Base-by-base conservation (phyloP, 2,329 filamentous ascomycete genomes). In the Alternaria gaisen region DNA sequence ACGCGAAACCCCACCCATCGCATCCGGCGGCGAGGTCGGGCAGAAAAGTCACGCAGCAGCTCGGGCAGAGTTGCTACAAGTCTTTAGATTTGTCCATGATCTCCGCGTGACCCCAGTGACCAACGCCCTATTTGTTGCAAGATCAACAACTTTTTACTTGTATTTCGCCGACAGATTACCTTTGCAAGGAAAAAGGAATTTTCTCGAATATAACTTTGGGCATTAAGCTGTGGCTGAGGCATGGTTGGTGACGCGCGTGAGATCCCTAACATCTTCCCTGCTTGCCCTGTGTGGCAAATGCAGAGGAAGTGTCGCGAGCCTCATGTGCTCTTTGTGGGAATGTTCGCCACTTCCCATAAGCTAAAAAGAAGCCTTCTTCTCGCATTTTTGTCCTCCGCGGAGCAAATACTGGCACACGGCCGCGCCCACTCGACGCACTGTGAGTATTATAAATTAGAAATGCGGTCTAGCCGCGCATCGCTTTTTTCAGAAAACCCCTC, bases 391-490 rank as follows among this genome's bases (percentile, higher is more conserved):
- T 14, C 43, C 44, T 60, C 57, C 57, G 57, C 57, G 52, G 57
- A 60, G 44, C 54, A 30, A 22, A 12, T 8, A 42, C 11, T 24
- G 14, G 40, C 40, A 42, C 20, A 41, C 30, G 20, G 22, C 16
- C 41, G 20, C 32, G 14, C 32, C 36, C 53, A 32, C 30, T 41
- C 38, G 43, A 44, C 46, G 32, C 22, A 10, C 46, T 34, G 46
- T 38, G 20, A 36, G 46, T 38, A 30, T 46, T 60, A 47, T 60
- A 60, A 60, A 60, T 60, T 57, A 53, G 46, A 41, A 60, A 60
- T 57, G 58, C 58, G 58, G 53, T 60, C 58, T 60, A 60, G 58
- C 47, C 58, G 57, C 53, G 41, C 53, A 57, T 57, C 58, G 53
- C 11, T 42, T 51, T 41, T 60, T 46, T 34, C 12, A 57, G 50